Evolutionary conservation across 352 stramenopile genomes (phyloP).

Genomic region (Globisporangium lucens): DNA sequence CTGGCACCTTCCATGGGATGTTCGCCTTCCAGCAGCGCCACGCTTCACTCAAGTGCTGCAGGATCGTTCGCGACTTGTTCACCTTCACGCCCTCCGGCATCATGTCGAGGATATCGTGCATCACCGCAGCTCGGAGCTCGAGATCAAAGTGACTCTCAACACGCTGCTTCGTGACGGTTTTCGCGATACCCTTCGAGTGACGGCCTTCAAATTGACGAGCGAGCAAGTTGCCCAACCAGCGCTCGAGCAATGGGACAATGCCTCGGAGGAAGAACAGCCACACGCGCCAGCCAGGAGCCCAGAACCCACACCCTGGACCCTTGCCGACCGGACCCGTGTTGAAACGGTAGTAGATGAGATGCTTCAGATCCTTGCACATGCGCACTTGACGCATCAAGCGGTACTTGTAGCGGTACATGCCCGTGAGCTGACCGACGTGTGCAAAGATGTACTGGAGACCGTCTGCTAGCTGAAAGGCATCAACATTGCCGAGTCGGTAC

Average conservation of each 20-base stretch:
- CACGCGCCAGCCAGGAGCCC: constrained; percentile 98
- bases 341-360: constrained; percentile 99
- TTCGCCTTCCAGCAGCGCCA: constrained; percentile 99
- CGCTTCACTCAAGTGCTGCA: constrained; percentile 98
- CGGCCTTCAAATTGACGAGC: constrained; percentile 99
- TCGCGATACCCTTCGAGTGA: constrained; percentile 98
- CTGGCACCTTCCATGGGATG: constrained; percentile 99
- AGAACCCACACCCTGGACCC: constrained; percentile 98
- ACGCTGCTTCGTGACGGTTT: constrained; percentile 99
- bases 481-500: constrained; percentile 99
- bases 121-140: constrained; percentile 98
- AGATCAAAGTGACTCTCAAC: constrained; percentile 99
- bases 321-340: constrained; percentile 99
- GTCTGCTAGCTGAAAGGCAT: constrained; percentile 99
- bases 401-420: constrained; percentile 99
- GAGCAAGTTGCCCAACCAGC: constrained; percentile 99
- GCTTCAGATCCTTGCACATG: constrained; percentile 99
- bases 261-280: constrained; percentile 99
- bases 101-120: constrained; percentile 99
- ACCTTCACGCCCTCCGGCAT: constrained; percentile 99
- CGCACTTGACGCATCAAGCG: constrained; percentile 95
- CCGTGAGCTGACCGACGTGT: constrained; percentile 99
- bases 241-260: constrained; percentile 97
- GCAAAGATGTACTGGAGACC: constrained; percentile 99
- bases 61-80: constrained; percentile 98